Evolutionary conservation across 306 rosid species (phyloP).

Genomic region (Vigna unguiculata): DNA sequence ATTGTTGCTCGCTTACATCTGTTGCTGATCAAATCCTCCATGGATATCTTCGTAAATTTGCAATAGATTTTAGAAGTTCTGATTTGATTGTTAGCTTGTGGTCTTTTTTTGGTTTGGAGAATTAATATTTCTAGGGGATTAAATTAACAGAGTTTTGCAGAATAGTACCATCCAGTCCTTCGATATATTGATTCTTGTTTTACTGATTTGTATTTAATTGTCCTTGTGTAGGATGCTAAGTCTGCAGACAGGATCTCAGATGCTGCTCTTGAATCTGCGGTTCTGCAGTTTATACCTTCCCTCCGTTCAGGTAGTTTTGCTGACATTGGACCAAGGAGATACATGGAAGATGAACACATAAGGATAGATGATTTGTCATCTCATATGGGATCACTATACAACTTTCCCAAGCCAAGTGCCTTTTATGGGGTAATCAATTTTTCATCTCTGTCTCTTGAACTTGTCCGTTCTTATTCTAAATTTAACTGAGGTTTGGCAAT

Average conservation of each 20-base stretch:
- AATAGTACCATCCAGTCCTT: constrained; percentile 14
- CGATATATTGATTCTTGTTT: constrained; percentile 27
- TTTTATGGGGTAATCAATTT: constrained; percentile 80
- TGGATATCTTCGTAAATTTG: constrained; percentile 20
- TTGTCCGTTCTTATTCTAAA: constrained; percentile 21
- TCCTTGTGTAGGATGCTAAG: constrained; percentile 62
- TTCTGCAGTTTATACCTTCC: constrained; percentile 61
- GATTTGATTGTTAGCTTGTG: constrained; percentile 17
- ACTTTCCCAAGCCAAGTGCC: constrained; percentile 88
- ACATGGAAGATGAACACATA: constrained; percentile 99
- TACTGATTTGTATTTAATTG: constrained; percentile 34
- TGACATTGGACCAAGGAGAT: constrained; percentile 88
- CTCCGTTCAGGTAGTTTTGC: constrained; percentile 97
- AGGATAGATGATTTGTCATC: constrained; percentile 83
- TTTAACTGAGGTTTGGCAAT: constrained; percentile 36
- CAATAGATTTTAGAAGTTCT: constrained; percentile 25
- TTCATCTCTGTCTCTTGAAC: constrained; percentile 4
- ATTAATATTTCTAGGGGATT: constrained; percentile 8
- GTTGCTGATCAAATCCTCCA: constrained; percentile 1
- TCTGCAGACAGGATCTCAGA: constrained; percentile 57
- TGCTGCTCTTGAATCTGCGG: constrained; percentile 54
- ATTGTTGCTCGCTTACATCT: background rate
- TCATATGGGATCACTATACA: constrained; percentile 69
- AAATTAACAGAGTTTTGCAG: background rate
- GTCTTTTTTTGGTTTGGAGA: constrained; percentile 30